These are phyloP conservation scores for Taphrina pruni DNA, from an alignment of 1,139 yeast genomes.

Conservation along the genomic window DNA sequence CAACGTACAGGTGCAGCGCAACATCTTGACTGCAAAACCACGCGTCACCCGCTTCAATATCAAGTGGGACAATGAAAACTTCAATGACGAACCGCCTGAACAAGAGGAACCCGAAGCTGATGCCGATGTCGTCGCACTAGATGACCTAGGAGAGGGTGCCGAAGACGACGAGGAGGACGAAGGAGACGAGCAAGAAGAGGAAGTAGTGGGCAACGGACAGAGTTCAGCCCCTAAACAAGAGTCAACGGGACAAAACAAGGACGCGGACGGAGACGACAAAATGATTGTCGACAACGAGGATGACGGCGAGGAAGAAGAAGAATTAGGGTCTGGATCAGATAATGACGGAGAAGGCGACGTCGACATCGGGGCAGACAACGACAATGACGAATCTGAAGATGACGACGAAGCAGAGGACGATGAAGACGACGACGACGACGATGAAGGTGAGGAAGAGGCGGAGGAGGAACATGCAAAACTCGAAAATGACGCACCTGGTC, in stretches of 20 bases:
- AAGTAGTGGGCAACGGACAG: neutral
- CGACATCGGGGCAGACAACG: conserved; percentile 37
- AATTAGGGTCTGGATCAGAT: conserved; percentile 45
- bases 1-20: conserved; percentile 91
- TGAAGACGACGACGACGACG: neutral
- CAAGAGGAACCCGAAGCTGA: conserved; percentile 45
- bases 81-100: conserved; percentile 44
- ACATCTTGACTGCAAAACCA: conserved; percentile 95
- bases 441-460: too few relatives aligned
- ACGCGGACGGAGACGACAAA: conserved; percentile 46
- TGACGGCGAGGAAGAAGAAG: conserved; percentile 45
- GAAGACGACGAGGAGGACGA: conserved; percentile 30
- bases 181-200: conserved; percentile 31
- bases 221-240: neutral
- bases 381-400: conserved; percentile 9
- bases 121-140: conserved; percentile 41
- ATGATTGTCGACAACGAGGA: conserved; percentile 44
- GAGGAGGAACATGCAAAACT: too few relatives aligned
- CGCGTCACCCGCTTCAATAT: conserved; percentile 95
- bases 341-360: conserved; percentile 31
- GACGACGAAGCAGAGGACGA: conserved; percentile 8
- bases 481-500: neutral
- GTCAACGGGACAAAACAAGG: conserved; percentile 60
- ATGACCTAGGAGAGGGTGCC: conserved; percentile 41
- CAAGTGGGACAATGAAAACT: conserved; percentile 64